A percentile compares a stretch with the other conserved stretches of the same genome.
Evolutionary conservation across 192 early-diverging fungal genomes (phyloP).

Genomic region (Coemansia sp.): DNA sequence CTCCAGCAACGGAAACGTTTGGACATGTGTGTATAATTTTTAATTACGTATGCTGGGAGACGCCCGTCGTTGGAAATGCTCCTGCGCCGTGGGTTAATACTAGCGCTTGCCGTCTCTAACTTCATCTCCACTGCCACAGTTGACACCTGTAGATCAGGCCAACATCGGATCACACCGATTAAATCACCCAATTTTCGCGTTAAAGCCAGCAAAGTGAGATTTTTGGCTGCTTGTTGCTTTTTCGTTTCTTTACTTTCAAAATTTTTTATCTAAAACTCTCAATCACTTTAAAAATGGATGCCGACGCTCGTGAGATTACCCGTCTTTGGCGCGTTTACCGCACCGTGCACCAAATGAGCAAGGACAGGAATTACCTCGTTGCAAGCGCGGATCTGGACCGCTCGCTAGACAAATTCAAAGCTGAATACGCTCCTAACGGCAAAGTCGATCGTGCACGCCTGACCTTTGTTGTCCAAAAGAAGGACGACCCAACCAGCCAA

Average conservation of each 20-base stretch:
- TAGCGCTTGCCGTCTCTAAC: too few species aligned
- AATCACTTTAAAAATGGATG: constrained; percentile 22
- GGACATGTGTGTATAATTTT: too few species aligned
- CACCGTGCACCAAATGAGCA: constrained; percentile 88
- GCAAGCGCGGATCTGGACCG: constrained; percentile 77
- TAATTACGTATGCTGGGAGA: too few species aligned
- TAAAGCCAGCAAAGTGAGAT: background rate
- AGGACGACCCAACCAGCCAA: constrained; percentile 78
- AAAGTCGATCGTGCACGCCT: constrained; percentile 77
- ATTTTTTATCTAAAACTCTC: background rate
- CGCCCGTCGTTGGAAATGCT: too few species aligned
- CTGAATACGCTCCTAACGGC: constrained; percentile 66
- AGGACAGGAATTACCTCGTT: constrained; percentile 88
- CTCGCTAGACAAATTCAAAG: constrained; percentile 78
- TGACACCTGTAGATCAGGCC: background rate
- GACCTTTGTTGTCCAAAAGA: constrained; percentile 84
- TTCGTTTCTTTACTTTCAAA: background rate
- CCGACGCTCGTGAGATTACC: constrained; percentile 62
- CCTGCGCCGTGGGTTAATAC: too few species aligned
- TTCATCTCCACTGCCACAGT: too few species aligned
- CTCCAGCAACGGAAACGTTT: too few species aligned
- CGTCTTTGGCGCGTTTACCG: constrained; percentile 82
- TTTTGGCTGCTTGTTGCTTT: background rate
- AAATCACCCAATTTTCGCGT: background rate
- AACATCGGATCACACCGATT: background rate